Conservation (phyloP, 176 grass and related monocot genomes). For the Puccinellia tenuiflora region DNA sequence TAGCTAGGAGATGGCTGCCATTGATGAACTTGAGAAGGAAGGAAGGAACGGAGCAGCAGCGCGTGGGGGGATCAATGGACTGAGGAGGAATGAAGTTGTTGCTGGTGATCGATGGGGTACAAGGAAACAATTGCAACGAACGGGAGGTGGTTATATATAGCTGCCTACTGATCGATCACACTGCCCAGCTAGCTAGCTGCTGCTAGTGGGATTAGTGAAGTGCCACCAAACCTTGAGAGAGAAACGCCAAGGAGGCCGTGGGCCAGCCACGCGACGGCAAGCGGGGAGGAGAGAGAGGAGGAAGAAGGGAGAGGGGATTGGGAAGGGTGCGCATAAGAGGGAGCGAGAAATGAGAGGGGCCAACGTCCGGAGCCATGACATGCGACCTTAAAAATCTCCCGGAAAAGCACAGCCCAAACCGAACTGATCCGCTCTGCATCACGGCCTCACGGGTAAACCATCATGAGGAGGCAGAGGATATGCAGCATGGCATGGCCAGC, state of each 20-base stretch:
- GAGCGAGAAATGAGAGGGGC: constrained; percentile 23
- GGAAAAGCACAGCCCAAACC: constrained; percentile 56
- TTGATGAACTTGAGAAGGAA: background rate
- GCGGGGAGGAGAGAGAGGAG: background rate
- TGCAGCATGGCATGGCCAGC: constrained; percentile 20
- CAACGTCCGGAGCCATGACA: constrained; percentile 52
- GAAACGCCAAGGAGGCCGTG: constrained; percentile 18
- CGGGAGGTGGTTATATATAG: constrained; percentile 68
- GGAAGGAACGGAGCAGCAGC: background rate
- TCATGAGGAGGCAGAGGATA: background rate
- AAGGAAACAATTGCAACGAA: constrained; percentile 51
- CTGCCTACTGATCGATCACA: constrained; percentile 1
- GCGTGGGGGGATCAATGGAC: background rate
- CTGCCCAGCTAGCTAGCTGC: background rate
- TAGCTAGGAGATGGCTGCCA: background rate
- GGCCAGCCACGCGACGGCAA: background rate
- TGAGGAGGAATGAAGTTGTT: constrained; percentile 4
- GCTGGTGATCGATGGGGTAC: constrained; percentile 36
- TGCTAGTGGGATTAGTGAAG: constrained; percentile 32
- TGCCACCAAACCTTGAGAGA: constrained; percentile 74
- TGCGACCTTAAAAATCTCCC: constrained; percentile 77
- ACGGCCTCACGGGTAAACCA: background rate
- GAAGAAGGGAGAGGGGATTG: background rate
- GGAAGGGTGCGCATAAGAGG: background rate
- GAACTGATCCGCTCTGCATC: constrained; percentile 23